phyloP scores from a whole-genome alignment of 106 monocot species.

The Dendrobium officinale region DNA sequence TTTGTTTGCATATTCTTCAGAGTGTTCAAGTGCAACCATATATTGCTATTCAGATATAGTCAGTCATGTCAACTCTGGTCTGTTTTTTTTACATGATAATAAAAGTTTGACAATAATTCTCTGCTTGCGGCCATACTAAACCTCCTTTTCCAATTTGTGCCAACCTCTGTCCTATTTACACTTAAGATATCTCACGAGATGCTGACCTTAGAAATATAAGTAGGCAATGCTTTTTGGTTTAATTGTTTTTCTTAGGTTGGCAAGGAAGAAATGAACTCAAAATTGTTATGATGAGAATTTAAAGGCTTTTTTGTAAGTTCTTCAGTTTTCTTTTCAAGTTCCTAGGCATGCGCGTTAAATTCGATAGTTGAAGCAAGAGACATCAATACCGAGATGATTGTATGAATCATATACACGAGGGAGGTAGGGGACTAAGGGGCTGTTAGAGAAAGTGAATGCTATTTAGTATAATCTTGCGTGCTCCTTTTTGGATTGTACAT shows the following conservation, averaged over 20 bases:
- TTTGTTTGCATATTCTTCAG: neutral
- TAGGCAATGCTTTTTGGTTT: neutral
- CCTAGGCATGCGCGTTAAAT: neutral
- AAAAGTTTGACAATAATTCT: neutral
- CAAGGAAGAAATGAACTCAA: neutral
- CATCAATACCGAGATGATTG: neutral
- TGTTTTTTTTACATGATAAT: neutral
- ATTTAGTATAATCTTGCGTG: too few species aligned
- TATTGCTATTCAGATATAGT: neutral
- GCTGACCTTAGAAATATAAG: neutral
- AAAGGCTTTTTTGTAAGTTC: neutral
- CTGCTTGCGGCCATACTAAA: neutral
- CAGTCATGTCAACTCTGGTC: neutral
- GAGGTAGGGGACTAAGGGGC: neutral
- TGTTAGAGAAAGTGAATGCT: neutral
- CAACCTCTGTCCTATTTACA: neutral
- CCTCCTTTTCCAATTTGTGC: neutral
- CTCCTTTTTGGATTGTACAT: too few species aligned
- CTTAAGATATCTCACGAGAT: neutral
- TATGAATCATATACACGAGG: neutral
- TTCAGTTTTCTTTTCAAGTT: neutral
- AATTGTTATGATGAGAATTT: neutral
- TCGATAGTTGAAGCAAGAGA: neutral
- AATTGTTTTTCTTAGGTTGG: neutral
- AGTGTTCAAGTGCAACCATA: neutral